A percentile compares a stretch with the other conserved stretches of the same genome.
These are phyloP conservation scores for Xenoacremonium recifei DNA, from an alignment of 2,329 filamentous ascomycete species.

Conservation along the genomic window DNA sequence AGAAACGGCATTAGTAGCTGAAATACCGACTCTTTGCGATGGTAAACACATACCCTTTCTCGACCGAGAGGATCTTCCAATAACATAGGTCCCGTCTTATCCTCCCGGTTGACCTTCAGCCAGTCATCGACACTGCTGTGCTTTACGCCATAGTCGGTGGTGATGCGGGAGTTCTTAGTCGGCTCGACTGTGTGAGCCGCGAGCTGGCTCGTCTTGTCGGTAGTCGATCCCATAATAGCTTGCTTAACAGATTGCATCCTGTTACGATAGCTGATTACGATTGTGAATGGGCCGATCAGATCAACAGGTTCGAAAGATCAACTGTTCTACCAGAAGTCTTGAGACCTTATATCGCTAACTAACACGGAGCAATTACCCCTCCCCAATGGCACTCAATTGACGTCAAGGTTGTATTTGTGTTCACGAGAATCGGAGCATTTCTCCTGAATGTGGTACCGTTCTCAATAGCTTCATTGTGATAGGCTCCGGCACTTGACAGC, in stretches of 20 bases:
- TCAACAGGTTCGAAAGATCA: too few relatives aligned
- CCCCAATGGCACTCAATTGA: too few relatives aligned
- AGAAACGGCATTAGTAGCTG: background rate
- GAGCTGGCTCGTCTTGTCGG: conserved; percentile 62
- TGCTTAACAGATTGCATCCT: conserved; percentile 32
- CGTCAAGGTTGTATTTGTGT: too few relatives aligned
- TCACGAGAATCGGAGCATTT: too few relatives aligned
- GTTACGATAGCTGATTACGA: too few relatives aligned
- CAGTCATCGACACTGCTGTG: conserved; percentile 74
- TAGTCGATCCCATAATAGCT: conserved; percentile 39
- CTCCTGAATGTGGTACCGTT: too few relatives aligned
- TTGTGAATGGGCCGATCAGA: too few relatives aligned
- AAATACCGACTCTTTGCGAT: background rate
- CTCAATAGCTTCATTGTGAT: too few relatives aligned
- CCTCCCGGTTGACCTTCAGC: conserved; percentile 62
- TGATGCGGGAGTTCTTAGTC: conserved; percentile 59
- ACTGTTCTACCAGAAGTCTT: too few relatives aligned
- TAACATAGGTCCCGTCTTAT: conserved; percentile 64
- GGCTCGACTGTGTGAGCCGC: conserved; percentile 57
- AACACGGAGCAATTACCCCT: too few relatives aligned
- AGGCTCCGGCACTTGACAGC: background rate
- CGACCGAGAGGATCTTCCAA: conserved; percentile 71
- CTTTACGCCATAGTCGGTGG: conserved; percentile 75
- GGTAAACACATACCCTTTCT: conserved; percentile 62
- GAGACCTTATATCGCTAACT: too few relatives aligned